These are phyloP conservation scores for Metschnikowia cubensis DNA, from an alignment of 805 yeast genomes.

Conservation along the genomic window DNA sequence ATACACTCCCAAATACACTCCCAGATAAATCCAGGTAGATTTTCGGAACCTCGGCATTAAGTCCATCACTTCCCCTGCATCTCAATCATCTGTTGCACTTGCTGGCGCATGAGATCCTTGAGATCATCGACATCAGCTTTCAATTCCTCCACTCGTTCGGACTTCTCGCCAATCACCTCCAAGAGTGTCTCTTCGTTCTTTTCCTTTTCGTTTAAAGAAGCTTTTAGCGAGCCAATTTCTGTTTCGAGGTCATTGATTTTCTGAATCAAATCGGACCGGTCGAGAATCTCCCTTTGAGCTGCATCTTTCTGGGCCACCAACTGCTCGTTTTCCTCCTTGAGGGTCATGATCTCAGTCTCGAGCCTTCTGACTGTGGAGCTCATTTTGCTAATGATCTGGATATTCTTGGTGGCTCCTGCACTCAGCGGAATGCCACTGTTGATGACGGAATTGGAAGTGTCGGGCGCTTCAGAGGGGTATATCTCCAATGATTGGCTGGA, in stretches of 20 bases:
- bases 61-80: conserved; percentile 9
- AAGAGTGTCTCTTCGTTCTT: conserved; percentile 52
- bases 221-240: conserved; percentile 23
- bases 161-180: conserved; percentile 78
- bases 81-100: conserved; percentile 73
- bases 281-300: conserved; percentile 65
- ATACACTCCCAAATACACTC: too few species aligned
- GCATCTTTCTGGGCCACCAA: conserved; percentile 56
- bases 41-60: too few species aligned
- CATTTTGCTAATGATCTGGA: conserved; percentile 71
- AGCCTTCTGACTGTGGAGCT: conserved; percentile 72
- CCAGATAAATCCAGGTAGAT: too few species aligned
- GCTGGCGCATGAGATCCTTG: conserved; percentile 77
- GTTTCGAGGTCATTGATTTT: conserved; percentile 30
- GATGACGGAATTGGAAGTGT: conserved; percentile 8
- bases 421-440: conserved; percentile 12
- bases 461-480: conserved; percentile 14
- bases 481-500: conserved; percentile 30
- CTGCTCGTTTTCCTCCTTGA: conserved; percentile 58
- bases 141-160: conserved; percentile 80
- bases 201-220: conserved; percentile 33
- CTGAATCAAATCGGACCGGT: conserved; percentile 24
- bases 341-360: conserved; percentile 69
- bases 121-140: conserved; percentile 85
- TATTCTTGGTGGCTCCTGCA: conserved; percentile 23